Evolutionary conservation across 192 early-diverging fungal species (phyloP).

Genomic region (Coemansia sp.): DNA sequence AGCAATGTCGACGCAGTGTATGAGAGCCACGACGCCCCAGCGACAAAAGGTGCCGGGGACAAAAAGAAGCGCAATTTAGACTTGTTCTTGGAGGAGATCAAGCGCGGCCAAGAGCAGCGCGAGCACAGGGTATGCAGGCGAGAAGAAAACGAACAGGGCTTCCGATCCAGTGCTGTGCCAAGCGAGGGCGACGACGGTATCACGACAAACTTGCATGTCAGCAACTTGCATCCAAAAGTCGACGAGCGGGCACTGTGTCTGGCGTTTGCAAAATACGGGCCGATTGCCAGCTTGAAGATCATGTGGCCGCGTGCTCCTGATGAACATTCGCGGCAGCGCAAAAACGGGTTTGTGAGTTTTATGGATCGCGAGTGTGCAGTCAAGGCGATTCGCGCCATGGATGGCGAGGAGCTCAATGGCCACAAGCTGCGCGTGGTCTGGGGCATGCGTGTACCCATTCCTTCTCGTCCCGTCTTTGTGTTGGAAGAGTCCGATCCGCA

Average conservation of each 20-base stretch:
- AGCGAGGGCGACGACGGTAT: conserved; percentile 60
- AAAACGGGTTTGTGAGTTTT: conserved; percentile 88
- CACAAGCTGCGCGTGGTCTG: conserved; percentile 68
- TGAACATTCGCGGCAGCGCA: conserved; percentile 71
- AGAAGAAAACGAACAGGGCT: not conserved
- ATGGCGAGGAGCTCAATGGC: conserved; percentile 52
- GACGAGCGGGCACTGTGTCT: conserved; percentile 71
- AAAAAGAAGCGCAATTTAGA: conserved; percentile 78
- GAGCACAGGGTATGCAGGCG: too few relatives aligned
- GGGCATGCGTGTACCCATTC: conserved; percentile 78
- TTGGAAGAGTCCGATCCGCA: not conserved
- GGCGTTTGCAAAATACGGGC: conserved; percentile 77
- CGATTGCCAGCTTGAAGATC: conserved; percentile 89
- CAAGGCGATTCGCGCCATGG: conserved; percentile 67
- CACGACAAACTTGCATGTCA: conserved; percentile 84
- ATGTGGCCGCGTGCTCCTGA: conserved; percentile 93
- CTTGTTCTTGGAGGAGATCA: conserved; percentile 79
- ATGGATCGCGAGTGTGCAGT: conserved; percentile 74
- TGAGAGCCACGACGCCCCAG: not conserved
- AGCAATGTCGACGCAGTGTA: not conserved
- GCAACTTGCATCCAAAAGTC: conserved; percentile 70
- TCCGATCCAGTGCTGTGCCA: conserved; percentile 10
- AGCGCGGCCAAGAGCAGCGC: conserved; percentile 68
- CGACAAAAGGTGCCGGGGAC: conserved; percentile 9
- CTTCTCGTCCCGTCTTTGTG: conserved; percentile 64